These are phyloP conservation scores for Penicillium lagena DNA, from an alignment of 495 filamentous ascomycete species.

Conservation along the genomic window DNA sequence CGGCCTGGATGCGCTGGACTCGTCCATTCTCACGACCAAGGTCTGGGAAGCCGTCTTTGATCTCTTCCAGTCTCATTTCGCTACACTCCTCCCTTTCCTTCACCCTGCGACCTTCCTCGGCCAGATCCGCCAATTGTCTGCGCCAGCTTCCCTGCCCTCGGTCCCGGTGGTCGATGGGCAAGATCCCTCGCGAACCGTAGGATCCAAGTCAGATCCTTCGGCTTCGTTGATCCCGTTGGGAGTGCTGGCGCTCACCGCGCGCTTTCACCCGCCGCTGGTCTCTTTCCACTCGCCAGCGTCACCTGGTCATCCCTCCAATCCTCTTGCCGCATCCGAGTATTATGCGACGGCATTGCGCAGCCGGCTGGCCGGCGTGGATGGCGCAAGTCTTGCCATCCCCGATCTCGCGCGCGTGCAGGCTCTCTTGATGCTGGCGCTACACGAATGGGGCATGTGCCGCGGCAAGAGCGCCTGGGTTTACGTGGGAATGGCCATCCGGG, in stretches of 20 bases:
- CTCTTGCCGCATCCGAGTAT: constrained; percentile 66
- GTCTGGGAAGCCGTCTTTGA: constrained; percentile 68
- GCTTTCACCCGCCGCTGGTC: constrained; percentile 66
- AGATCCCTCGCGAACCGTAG: constrained; percentile 19
- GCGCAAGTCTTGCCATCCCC: constrained; percentile 47
- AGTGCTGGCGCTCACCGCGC: constrained; percentile 71
- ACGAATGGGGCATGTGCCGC: constrained; percentile 78
- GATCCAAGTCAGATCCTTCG: constrained; percentile 39
- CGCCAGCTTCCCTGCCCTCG: constrained; percentile 17
- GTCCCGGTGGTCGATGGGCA: constrained; percentile 13
- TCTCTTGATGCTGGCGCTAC: constrained; percentile 73
- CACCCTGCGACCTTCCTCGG: constrained; percentile 67
- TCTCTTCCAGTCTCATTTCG: constrained; percentile 76
- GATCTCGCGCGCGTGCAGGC: constrained; percentile 69
- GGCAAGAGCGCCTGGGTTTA: constrained; percentile 74
- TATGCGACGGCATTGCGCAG: constrained; percentile 67
- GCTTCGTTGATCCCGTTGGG: constrained; percentile 65
- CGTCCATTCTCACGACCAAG: constrained; percentile 57
- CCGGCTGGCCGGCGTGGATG: constrained; percentile 50
- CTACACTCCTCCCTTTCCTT: constrained; percentile 75
- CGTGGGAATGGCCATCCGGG: constrained; percentile 69
- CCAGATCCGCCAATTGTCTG: constrained; percentile 44
- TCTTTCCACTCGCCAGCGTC: constrained; percentile 53
- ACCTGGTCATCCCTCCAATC: constrained; percentile 44
- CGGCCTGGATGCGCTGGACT: constrained; percentile 33